Evolutionary conservation across 2,329 filamentous ascomycete species (phyloP).

Genomic region (Penicillium sp.): DNA sequence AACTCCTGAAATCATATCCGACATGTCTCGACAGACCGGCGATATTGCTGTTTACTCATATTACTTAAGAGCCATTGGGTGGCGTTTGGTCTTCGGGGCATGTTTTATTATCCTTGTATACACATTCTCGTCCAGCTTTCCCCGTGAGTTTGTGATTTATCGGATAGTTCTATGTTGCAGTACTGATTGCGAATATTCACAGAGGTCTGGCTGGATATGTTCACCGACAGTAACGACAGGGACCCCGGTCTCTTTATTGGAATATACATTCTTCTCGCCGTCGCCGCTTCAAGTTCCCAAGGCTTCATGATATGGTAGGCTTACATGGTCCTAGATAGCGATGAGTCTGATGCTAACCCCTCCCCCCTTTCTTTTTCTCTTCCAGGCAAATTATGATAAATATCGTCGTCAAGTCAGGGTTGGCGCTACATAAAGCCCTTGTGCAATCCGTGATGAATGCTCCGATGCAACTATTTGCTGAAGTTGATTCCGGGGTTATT

Average conservation of each 20-base stretch:
- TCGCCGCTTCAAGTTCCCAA: constrained; percentile 28
- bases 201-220: constrained; percentile 13
- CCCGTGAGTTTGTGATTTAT: neutral
- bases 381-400: constrained; percentile 47
- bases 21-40: constrained; percentile 11
- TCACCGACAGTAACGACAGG: constrained; percentile 2
- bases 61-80: constrained; percentile 12
- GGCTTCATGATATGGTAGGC: constrained; percentile 12
- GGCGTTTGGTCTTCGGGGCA: neutral
- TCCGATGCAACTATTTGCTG: constrained; percentile 8
- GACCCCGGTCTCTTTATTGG: constrained; percentile 20
- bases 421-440: constrained; percentile 39
- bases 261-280: constrained; percentile 37
- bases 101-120: constrained; percentile 6
- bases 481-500: constrained; percentile 9
- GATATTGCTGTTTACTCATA: constrained; percentile 13
- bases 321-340: neutral
- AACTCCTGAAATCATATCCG: constrained; percentile 6
- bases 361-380: neutral
- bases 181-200: neutral
- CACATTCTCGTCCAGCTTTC: constrained; percentile 8
- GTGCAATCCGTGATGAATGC: constrained; percentile 9
- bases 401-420: constrained; percentile 51
- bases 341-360: neutral
- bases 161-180: neutral